Evolutionary conservation across 305 asterid species (phyloP).

Genomic region (Fraxinus nigra): DNA sequence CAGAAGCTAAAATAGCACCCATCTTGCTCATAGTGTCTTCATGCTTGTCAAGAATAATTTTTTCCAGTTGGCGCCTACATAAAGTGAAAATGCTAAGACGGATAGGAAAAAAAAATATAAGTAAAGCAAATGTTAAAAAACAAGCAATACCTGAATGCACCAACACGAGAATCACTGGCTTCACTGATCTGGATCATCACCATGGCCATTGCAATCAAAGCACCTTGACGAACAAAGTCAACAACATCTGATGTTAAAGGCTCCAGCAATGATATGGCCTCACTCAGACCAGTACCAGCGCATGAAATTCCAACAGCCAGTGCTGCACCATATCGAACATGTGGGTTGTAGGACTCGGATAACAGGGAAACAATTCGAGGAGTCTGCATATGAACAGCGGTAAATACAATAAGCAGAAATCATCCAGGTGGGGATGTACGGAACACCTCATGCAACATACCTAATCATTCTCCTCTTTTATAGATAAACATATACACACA

Average conservation of each 20-base stretch:
- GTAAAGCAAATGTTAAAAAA: neutral
- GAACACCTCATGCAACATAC: neutral
- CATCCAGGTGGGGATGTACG: neutral
- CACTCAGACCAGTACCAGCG: slow-evolving; percentile 98
- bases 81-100: slow-evolving; percentile 14
- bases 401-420: slow-evolving; percentile 14
- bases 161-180: slow-evolving; percentile 96
- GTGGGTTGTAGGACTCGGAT: slow-evolving; percentile 90
- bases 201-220: slow-evolving; percentile 98
- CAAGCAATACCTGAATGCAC: slow-evolving; percentile 71
- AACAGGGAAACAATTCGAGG: slow-evolving; percentile 79
- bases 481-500: neutral
- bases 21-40: slow-evolving; percentile 99
- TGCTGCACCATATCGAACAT: slow-evolving; percentile 96
- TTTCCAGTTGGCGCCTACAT: slow-evolving; percentile 88
- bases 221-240: slow-evolving; percentile 98
- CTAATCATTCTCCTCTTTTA: neutral
- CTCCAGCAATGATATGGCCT: slow-evolving; percentile 93
- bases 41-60: slow-evolving; percentile 88
- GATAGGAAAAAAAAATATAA: neutral
- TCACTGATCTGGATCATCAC: slow-evolving; percentile 94
- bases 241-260: slow-evolving; percentile 94
- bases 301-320: slow-evolving; percentile 97
- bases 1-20: slow-evolving; percentile 98
- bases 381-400: slow-evolving; percentile 54